These are phyloP conservation scores for Aspergillus candidus DNA, from an alignment of 2,329 filamentous ascomycete species.

Conservation along the genomic window DNA sequence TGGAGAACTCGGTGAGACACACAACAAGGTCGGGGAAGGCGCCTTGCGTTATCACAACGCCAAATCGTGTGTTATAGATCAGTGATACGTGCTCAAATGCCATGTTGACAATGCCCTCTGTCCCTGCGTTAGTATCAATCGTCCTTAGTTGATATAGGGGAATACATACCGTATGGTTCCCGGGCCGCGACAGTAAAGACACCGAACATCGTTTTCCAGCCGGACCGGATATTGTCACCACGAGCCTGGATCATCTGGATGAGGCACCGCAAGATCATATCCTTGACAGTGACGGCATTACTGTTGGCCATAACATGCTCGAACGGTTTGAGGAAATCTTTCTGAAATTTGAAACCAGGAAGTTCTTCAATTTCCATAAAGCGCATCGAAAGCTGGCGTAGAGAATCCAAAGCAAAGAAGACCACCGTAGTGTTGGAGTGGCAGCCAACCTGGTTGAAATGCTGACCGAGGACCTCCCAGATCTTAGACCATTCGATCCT, in stretches of 20 bases:
- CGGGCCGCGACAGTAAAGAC: slow-evolving; percentile 93
- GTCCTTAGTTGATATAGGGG: not conserved
- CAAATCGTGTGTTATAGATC: slow-evolving; percentile 92
- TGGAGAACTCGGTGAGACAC: slow-evolving; percentile 95
- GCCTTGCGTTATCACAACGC: slow-evolving; percentile 90
- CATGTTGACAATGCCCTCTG: slow-evolving; percentile 89
- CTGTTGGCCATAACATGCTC: slow-evolving; percentile 96
- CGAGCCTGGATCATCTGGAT: slow-evolving; percentile 99
- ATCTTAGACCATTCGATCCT: slow-evolving; percentile 98
- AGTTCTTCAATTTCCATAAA: slow-evolving; percentile 98
- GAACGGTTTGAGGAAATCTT: slow-evolving; percentile 97
- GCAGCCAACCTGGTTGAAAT: slow-evolving; percentile 97
- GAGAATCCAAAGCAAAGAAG: slow-evolving; percentile 91
- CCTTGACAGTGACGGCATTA: slow-evolving; percentile 84
- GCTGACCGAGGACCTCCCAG: slow-evolving; percentile 94
- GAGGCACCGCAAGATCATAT: slow-evolving; percentile 91
- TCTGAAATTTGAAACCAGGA: slow-evolving; percentile 98
- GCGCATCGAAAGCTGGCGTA: slow-evolving; percentile 93
- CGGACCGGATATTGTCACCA: slow-evolving; percentile 93
- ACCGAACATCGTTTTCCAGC: slow-evolving; percentile 99
- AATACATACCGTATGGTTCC: slow-evolving; percentile 65
- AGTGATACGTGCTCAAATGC: slow-evolving; percentile 95
- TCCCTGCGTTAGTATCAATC: not conserved
- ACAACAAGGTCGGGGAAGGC: slow-evolving; percentile 95
- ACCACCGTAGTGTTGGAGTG: slow-evolving; percentile 95